phyloP scores from a whole-genome alignment of 179 eudicot species.

The Beta lomatogona region DNA sequence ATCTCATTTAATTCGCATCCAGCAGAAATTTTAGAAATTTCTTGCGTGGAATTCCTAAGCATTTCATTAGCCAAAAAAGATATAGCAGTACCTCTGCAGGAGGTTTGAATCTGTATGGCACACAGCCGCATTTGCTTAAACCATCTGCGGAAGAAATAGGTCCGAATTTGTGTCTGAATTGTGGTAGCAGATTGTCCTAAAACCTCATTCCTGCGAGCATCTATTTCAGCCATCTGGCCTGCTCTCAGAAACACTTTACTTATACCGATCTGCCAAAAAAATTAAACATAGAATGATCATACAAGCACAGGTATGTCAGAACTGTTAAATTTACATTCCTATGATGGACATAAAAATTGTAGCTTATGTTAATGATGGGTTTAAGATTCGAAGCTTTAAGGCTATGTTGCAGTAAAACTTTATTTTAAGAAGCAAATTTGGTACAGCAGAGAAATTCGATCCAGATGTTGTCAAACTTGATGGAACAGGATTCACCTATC shows the following conservation, averaged over 20 bases:
- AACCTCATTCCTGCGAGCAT: constrained; percentile 69
- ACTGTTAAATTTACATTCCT: constrained; percentile 2
- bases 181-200: constrained; percentile 71
- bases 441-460: background rate
- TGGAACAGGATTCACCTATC: background rate
- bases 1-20: background rate
- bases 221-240: constrained; percentile 97
- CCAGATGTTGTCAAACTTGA: background rate
- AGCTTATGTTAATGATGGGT: background rate
- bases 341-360: background rate
- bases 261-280: constrained; percentile 68
- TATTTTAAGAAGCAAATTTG: background rate
- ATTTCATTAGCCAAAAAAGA: constrained; percentile 7
- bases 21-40: background rate
- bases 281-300: constrained; percentile 9
- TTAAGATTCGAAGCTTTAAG: background rate
- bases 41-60: background rate
- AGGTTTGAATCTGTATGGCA: constrained; percentile 61
- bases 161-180: constrained; percentile 68
- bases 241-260: constrained; percentile 92
- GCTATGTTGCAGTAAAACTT: background rate
- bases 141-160: constrained; percentile 51
- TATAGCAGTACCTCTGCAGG: constrained; percentile 63
- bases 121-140: constrained; percentile 48
- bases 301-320: constrained; percentile 13